These are phyloP conservation scores for Hypomontagnella submonticulosa DNA, from an alignment of 495 filamentous ascomycete species.

Conservation along the genomic window DNA sequence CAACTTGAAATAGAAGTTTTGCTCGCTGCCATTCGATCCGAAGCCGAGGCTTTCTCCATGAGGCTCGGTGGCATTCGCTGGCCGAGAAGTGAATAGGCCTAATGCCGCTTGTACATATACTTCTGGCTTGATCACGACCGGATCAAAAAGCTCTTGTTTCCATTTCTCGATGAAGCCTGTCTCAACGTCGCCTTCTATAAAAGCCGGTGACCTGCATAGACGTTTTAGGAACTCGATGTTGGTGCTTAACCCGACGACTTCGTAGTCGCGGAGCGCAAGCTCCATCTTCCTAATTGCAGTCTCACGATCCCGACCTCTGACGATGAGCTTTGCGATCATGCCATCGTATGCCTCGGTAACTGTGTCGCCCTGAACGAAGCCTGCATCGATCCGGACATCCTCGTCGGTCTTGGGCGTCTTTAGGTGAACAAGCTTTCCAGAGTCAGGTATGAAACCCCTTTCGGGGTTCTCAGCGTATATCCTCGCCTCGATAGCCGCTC, in stretches of 20 bases:
- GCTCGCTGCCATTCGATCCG: constrained; percentile 51
- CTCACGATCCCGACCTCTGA: constrained; percentile 79
- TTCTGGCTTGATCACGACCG: constrained; percentile 66
- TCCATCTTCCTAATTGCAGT: constrained; percentile 85
- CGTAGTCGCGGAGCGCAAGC: constrained; percentile 86
- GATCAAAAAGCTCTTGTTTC: constrained; percentile 74
- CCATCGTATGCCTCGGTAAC: constrained; percentile 97
- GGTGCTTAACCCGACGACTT: constrained; percentile 90
- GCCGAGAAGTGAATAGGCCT: constrained; percentile 63
- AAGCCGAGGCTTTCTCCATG: constrained; percentile 69
- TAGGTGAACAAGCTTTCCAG: constrained; percentile 86
- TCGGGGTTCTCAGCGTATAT: constrained; percentile 97
- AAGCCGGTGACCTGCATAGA: constrained; percentile 80
- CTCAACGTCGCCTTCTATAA: constrained; percentile 89
- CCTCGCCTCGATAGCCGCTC: constrained; percentile 91
- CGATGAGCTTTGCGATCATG: constrained; percentile 98
- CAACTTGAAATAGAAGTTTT: constrained; percentile 67
- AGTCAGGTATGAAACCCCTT: constrained; percentile 91
- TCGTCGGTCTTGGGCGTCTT: constrained; percentile 73
- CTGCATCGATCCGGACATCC: constrained; percentile 89
- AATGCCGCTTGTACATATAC: constrained; percentile 86
- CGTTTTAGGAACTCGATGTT: constrained; percentile 97
- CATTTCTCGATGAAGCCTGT: constrained; percentile 96
- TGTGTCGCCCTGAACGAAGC: constrained; percentile 90
- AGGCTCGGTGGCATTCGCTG: constrained; percentile 40